Evolutionary conservation across 140 eudicot species (phyloP), one percentile per base, ranked within the genome.

Genomic region (Oenanthe javanica): DNA sequence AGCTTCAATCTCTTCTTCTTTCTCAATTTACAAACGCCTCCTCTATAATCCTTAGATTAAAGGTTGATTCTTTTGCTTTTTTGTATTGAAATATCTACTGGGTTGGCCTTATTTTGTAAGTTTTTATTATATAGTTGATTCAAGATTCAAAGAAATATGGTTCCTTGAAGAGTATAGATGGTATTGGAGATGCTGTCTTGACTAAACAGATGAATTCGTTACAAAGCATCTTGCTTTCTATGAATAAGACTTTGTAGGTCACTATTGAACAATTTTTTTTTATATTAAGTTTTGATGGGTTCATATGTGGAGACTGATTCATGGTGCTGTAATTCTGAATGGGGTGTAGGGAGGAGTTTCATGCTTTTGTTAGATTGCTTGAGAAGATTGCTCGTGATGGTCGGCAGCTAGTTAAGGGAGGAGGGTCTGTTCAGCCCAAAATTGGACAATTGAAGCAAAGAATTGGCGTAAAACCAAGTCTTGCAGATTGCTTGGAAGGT

Each of bases 401-500:
- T 83, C 89, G 82, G 86, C 98, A 92, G 78, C 90, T 86, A 74
- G 70, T 86, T 48, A 88, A 85, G 85, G 94, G 91, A 27, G 94
- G 91, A n/a, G 95, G 97, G 15, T 89, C 97, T 21, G 69, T 82
- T 75, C 90, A 81, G 82, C 77, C 74, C 42, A 85, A 89, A 7
- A n/a, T 45, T 72, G 89, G 89, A 84, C 97, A 92, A 43, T 84
- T 90, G 84, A 80, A 92, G 71, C 89, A 92, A 57, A 81, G 83
- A 19, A 83, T 92, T 57, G 98, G 98, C 75, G 70, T 90, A 57
- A 92, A 92, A 88, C 98, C 97, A 82, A 89, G 90, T 79, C 79
- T 89, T 82, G 87, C 90, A 31, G 89, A 90, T 81, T 94, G 97
- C 83, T 83, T 94, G 83, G 95, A 90, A 78, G 97, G 97, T 69